Evolutionary conservation across 2,329 filamentous ascomycete genomes (phyloP).

Genomic region (Cryphonectria parasitica): DNA sequence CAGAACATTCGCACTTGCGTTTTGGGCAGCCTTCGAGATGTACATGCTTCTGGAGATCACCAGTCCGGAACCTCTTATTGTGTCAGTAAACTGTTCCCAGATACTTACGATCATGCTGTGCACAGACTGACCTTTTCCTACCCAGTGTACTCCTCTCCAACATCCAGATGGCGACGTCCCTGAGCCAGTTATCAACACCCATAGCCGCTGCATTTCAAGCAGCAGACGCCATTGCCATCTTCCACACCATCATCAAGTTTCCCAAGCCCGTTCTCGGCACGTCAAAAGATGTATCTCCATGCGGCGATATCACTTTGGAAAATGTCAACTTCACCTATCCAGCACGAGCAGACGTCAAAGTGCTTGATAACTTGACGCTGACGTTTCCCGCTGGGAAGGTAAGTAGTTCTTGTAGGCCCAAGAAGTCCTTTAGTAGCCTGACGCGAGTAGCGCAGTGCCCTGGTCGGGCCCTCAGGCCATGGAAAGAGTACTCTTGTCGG

Average conservation of each 20-base stretch:
- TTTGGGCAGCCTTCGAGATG: slow-evolving; percentile 64
- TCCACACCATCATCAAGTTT: slow-evolving; percentile 55
- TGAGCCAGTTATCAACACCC: slow-evolving; percentile 60
- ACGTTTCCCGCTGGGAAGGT: slow-evolving; percentile 64
- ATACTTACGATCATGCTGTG: too few species aligned
- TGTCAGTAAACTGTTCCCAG: slow-evolving; percentile 32
- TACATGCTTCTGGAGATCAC: slow-evolving; percentile 51
- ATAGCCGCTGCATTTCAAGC: slow-evolving; percentile 59
- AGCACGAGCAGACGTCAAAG: slow-evolving; percentile 49
- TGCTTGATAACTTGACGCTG: slow-evolving; percentile 55
- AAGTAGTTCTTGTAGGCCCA: background rate
- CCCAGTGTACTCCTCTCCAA: slow-evolving; percentile 55
- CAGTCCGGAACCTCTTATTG: slow-evolving; percentile 57
- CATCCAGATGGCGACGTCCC: slow-evolving; percentile 60
- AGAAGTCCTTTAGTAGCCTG: background rate
- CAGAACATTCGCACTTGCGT: slow-evolving; percentile 57
- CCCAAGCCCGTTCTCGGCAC: slow-evolving; percentile 43
- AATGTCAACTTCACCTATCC: slow-evolving; percentile 72
- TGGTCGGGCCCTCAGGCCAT: slow-evolving; percentile 80
- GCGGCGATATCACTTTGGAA: slow-evolving; percentile 60
- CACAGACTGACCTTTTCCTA: background rate
- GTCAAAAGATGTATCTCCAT: slow-evolving; percentile 43
- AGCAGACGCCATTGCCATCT: slow-evolving; percentile 58
- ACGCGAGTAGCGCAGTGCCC: slow-evolving; percentile 61
- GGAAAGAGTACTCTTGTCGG: slow-evolving; percentile 82